Evolutionary conservation across 495 filamentous ascomycete species (phyloP), one percentile per base, ranked within the genome.

Genomic region (Diplogelasinospora grovesii): DNA sequence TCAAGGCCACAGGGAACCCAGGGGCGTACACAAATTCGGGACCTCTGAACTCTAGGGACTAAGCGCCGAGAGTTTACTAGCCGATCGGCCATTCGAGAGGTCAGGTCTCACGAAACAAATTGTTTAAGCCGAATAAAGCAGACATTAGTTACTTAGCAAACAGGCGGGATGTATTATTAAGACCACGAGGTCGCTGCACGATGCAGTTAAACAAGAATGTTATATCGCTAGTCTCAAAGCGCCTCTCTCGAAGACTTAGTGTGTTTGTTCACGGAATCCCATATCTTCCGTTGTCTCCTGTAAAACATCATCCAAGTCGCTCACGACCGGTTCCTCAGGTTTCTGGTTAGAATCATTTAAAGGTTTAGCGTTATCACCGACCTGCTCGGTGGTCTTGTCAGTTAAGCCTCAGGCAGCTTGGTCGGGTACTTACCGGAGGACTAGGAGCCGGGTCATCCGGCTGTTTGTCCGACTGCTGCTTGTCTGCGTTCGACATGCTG

Each of bases 381-480:
- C 30, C 30, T 33, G 5, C 14, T 18, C 30, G 30, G 14, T 33
- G 16, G 5, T 18, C 11, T 14, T 33, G 9, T 33, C 10, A 33
- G 30, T 33, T 33, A 6, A 18, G 30, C 30, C 15, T 33, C 15
- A 18, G 30, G 16, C 30, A 33, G 27, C 6, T 33, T 18, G 10
- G 30, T 33, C 30, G 30, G 30, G 11, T 18, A 33, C 30, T 33
- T 14, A 33, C 30, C 14, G 30, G 30, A 4, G 14, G 8, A 14
- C 20, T 14, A 33, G 30, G 30, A 33, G 11, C 30, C 20, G 30
- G 15, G 14, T 14, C 3, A 33, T 33, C 30, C 20, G 30, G 14
- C 30, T 33, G 16, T 18, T 33, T 33, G 30, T 18, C 30, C 14
- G 30, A 33, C n/a, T n/a, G n/a, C n/a, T n/a, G n/a, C n/a, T n/a